Percentiles rank a stretch among this genome's conserved stretches.
Conservation (phyloP, 345 rosid species). For the Lepidium aucheri region DNA sequence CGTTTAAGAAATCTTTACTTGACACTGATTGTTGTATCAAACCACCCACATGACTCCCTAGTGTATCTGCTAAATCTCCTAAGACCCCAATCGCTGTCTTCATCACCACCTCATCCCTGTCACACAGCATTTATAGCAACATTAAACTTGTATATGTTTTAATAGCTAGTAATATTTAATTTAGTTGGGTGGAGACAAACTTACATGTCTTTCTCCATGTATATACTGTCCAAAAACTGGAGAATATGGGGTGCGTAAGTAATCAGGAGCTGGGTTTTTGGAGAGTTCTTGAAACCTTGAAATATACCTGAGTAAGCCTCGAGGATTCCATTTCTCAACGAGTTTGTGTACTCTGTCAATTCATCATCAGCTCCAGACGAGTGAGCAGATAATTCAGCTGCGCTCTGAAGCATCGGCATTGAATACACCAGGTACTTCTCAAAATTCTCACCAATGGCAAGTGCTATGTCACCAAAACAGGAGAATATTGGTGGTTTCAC, state of each 20-base stretch:
- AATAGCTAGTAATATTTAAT: not conserved
- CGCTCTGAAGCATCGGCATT: constrained; percentile 74
- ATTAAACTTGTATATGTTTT: not conserved
- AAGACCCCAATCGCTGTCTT: constrained; percentile 72
- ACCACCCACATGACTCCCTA: constrained; percentile 67
- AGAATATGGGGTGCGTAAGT: constrained; percentile 63
- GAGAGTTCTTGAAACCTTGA: constrained; percentile 72
- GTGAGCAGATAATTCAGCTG: constrained; percentile 66
- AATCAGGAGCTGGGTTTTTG: constrained; percentile 62
- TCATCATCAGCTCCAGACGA: constrained; percentile 59
- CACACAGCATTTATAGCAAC: not conserved
- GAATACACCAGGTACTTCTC: constrained; percentile 65
- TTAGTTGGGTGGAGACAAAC: constrained; percentile 10
- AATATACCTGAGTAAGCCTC: constrained; percentile 76
- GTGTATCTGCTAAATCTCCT: constrained; percentile 74
- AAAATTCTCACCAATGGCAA: constrained; percentile 65
- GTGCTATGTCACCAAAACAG: constrained; percentile 66
- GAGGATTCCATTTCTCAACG: constrained; percentile 60
- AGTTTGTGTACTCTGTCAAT: constrained; percentile 63
- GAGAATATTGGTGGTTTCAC: constrained; percentile 79
- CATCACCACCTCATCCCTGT: constrained; percentile 75
- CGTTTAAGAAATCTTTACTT: constrained; percentile 62
- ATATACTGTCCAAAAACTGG: constrained; percentile 70
- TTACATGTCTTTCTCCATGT: constrained; percentile 75
- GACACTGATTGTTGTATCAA: constrained; percentile 67